These are phyloP conservation scores for Neurospora sp. DNA, from an alignment of 495 filamentous ascomycete genomes.

Conservation along the genomic window DNA sequence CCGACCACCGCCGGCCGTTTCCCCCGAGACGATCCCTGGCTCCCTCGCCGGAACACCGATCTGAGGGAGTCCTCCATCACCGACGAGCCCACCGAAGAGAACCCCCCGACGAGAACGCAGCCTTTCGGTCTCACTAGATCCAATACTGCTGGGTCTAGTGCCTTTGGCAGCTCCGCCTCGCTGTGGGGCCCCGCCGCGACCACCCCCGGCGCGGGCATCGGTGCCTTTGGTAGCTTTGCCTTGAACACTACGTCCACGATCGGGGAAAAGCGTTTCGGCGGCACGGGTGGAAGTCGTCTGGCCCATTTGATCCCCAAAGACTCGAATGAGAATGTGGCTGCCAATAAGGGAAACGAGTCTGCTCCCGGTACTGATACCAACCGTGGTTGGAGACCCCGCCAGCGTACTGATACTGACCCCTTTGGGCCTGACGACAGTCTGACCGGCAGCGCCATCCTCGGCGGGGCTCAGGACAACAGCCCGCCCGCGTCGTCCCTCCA, in stretches of 20 bases:
- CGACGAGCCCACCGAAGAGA: constrained; percentile 40
- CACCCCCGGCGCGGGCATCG: constrained; percentile 53
- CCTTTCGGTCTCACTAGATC: constrained; percentile 60
- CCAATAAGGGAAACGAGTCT: constrained; percentile 25
- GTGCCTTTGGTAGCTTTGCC: constrained; percentile 81
- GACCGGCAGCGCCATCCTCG: constrained; percentile 69
- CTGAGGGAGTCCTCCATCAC: constrained; percentile 33
- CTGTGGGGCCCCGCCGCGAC: constrained; percentile 55
- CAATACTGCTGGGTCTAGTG: constrained; percentile 41
- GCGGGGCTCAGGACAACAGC: constrained; percentile 67
- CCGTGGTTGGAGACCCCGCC: constrained; percentile 40
- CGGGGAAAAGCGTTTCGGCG: constrained; percentile 64
- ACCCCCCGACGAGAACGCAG: constrained; percentile 24
- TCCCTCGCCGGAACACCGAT: constrained; percentile 65
- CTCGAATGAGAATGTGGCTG: constrained; percentile 52
- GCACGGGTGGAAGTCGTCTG: constrained; percentile 69
- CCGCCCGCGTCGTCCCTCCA: constrained; percentile 37
- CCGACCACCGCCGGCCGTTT: constrained; percentile 41
- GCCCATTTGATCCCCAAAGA: constrained; percentile 76
- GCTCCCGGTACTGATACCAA: constrained; percentile 21
- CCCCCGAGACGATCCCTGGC: constrained; percentile 42
- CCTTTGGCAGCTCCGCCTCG: constrained; percentile 42
- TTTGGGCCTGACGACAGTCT: constrained; percentile 56
- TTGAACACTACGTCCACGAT: constrained; percentile 37
- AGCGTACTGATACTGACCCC: constrained; percentile 72